phyloP scores from a whole-genome alignment of 495 filamentous ascomycete genomes.

The Apodospora peruviana region DNA sequence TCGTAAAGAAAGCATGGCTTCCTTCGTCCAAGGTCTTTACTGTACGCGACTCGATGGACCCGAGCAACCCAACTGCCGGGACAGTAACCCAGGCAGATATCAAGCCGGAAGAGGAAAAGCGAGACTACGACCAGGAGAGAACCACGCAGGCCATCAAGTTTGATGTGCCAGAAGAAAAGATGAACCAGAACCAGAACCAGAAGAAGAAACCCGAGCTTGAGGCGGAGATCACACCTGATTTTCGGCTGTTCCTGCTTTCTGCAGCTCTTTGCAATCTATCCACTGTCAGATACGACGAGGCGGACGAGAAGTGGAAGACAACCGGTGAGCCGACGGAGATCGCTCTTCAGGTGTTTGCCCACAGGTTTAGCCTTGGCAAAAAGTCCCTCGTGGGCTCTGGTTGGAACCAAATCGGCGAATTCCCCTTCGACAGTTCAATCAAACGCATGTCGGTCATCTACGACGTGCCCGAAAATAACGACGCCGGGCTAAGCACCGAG shows the following conservation, averaged over 20 bases:
- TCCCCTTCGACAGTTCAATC: conserved; percentile 75
- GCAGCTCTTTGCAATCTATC: conserved; percentile 78
- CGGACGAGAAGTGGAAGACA: conserved; percentile 58
- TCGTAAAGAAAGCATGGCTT: conserved; percentile 76
- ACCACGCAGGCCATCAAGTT: conserved; percentile 50
- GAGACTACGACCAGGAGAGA: conserved; percentile 47
- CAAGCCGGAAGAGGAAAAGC: conserved; percentile 23
- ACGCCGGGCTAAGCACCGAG: conserved; percentile 19
- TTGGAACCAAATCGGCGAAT: conserved; percentile 66
- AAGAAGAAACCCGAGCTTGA: conserved; percentile 12
- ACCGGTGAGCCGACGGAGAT: conserved; percentile 82
- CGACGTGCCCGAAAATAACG: conserved; percentile 23
- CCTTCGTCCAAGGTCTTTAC: conserved; percentile 53
- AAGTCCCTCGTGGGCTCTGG: conserved; percentile 45
- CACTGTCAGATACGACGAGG: conserved; percentile 54
- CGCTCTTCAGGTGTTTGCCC: conserved; percentile 71
- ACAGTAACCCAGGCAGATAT: conserved; percentile 21
- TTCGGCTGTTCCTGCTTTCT: conserved; percentile 61
- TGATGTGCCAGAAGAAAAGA: conserved; percentile 43
- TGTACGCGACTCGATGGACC: conserved; percentile 52
- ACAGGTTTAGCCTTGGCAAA: conserved; percentile 61
- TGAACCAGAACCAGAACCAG: conserved; percentile 14
- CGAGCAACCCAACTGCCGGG: conserved; percentile 55
- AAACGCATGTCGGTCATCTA: conserved; percentile 84
- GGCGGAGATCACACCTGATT: conserved; percentile 37